Percentiles rank a stretch among this genome's conserved stretches.
phyloP scores from a whole-genome alignment of 257 asterid genomes.

The Lantana camara region DNA sequence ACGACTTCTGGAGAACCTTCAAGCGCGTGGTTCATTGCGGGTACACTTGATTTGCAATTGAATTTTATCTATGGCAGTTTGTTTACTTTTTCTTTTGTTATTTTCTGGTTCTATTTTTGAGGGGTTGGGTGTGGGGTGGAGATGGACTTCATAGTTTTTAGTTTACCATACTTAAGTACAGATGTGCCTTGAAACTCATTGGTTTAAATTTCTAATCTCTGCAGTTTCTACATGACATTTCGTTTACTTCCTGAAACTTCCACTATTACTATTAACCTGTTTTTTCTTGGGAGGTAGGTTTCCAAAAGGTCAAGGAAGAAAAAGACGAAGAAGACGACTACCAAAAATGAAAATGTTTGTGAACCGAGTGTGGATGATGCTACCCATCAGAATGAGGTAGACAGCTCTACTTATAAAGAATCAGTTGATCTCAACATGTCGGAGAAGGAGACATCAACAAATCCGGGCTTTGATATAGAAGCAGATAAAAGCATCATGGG shows the following conservation, averaged over 20 bases:
- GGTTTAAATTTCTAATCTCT: background rate
- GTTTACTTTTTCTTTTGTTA: background rate
- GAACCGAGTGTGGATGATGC: conserved; percentile 41
- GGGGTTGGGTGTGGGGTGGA: no score
- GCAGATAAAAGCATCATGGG: conserved; percentile 38
- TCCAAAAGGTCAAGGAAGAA: conserved; percentile 78
- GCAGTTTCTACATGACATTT: background rate
- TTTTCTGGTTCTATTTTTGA: background rate
- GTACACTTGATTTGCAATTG: conserved; percentile 44
- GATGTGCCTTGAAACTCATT: conserved; percentile 1
- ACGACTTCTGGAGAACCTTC: conserved; percentile 87
- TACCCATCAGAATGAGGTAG: conserved; percentile 41
- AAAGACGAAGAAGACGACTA: conserved; percentile 43
- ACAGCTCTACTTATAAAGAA: conserved; percentile 41
- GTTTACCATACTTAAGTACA: conserved; percentile 2
- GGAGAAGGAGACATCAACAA: conserved; percentile 36
- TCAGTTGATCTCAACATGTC: conserved; percentile 41
- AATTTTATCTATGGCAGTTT: conserved; percentile 12
- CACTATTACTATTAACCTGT: background rate
- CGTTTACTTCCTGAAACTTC: background rate
- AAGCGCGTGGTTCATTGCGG: conserved; percentile 85
- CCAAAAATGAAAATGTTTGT: conserved; percentile 47
- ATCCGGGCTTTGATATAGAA: conserved; percentile 35
- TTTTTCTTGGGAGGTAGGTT: conserved; percentile 55
- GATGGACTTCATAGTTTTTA: background rate